These are phyloP conservation scores for Cutaneotrichosporon arboriforme DNA, from an alignment of 1,284 basidiomycete species.

Conservation along the genomic window DNA sequence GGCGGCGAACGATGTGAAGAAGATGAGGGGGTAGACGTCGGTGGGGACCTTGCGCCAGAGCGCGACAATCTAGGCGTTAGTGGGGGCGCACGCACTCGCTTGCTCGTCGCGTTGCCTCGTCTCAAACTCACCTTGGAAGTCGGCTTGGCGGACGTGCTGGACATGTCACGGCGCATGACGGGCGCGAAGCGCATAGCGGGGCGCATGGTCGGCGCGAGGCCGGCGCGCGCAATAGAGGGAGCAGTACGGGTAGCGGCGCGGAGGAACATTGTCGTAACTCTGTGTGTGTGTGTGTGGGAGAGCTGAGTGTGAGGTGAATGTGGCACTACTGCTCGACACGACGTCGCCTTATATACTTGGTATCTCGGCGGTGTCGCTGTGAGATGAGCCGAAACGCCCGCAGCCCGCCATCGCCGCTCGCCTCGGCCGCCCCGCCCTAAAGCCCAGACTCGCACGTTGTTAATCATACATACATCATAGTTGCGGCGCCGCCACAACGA, in stretches of 20 bases:
- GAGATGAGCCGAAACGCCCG: too few relatives aligned
- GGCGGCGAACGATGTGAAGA: not conserved
- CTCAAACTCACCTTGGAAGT: too few relatives aligned
- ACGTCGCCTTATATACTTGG: too few relatives aligned
- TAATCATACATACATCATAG: too few relatives aligned
- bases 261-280: not conserved
- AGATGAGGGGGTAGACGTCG: slow-evolving; percentile 1
- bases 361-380: too few relatives aligned
- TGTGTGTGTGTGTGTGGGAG: not conserved
- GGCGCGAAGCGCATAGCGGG: not conserved
- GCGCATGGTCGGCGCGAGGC: not conserved
- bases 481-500: too few relatives aligned
- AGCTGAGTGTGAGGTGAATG: not conserved
- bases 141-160: too few relatives aligned
- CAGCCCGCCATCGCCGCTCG: too few relatives aligned
- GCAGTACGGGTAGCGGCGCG: not conserved
- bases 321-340: too few relatives aligned
- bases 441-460: too few relatives aligned
- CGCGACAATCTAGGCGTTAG: not conserved
- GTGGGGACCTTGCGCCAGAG: not conserved
- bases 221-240: not conserved
- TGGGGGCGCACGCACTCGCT: not conserved
- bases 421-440: too few relatives aligned
- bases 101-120: not conserved
- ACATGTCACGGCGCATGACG: too few relatives aligned